Base-by-base conservation (phyloP, 1,139 yeast genomes). In the Candida tunisiensis region DNA sequence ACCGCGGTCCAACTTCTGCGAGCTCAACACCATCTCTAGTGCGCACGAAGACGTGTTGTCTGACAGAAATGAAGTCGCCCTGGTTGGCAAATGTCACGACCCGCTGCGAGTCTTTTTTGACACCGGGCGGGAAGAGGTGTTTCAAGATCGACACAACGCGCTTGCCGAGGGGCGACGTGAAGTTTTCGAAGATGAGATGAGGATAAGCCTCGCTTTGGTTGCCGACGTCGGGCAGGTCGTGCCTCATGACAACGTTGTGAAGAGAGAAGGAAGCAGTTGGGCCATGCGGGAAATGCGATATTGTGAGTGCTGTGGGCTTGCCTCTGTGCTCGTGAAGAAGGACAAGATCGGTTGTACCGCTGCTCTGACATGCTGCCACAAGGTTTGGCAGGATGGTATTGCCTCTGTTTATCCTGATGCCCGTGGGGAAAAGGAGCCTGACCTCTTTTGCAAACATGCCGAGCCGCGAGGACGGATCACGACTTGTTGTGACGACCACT, bases 1-100 rank as follows among this genome's bases (percentile, higher is more conserved):
- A 88, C 35, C 99, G 61, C n/a, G 99, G 99, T 0, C 99, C 99
- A 22, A 91, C 78, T 48, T 88, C 99, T 36, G 95, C 88, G 35
- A 88, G 56, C 48, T 88, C 98, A 3, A 83, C 93, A 8, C 62
- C 58, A 34, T 83, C 94, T 40, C 77, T 71, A 1, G 94, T 82
- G 45, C 70, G 73, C 8, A 85, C 93, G 47, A 78, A 91, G 3
- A 91, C 79, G 48, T 88, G 99, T 48, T 88, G 98, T 52, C 99
- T 68, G 6, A 88, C 95, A 33, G 83, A 69, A 31, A 88, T 85
- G 45, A 71, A 88, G 53, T 88, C 98, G 30, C 85, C 93, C 33
- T 70, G 67, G 49, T 91, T 91, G 24, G 80, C 73, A 56, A 88
- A 91, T 2, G 94, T 79, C 28, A 88, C 74, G 15, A 88, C 95